Evolutionary conservation across 495 filamentous ascomycete species (phyloP), one percentile per base, ranked within the genome.

Genomic region (Penicillium subrubescens): DNA sequence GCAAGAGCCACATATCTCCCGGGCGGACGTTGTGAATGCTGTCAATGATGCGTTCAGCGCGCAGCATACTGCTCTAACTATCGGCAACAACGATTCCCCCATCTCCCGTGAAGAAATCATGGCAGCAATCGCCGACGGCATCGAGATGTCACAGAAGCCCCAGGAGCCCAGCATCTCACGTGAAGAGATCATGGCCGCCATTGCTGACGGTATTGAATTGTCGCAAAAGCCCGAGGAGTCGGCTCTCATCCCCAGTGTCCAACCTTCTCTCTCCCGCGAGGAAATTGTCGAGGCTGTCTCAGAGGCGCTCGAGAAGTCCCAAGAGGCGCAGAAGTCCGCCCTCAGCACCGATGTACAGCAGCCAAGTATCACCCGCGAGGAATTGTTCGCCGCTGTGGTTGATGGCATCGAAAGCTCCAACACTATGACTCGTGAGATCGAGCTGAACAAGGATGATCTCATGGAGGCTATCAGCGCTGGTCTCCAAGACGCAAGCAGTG

Each of bases 391-490:
- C 60, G 86, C 86, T 31, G 83, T 90, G 27, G 79, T 81, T 15
- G 86, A 89, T 70, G 85, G 82, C 10, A 75, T 90, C 39, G 79
- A 81, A 31, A 81, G 63, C 60, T 80, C 79, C 60, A 82, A 80
- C 52, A 77, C 79, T 0, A 75, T 79, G 34, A 78, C 81, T 11
- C 78, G 81, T 33, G 86, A 89, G 60, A 82, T 90, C 41, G 85
- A 89, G 59, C 78, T 90, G 44, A 86, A 81, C 71, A 83, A 83
- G 29, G 86, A 90, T 31, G 86, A 88, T 66, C 74, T 91, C 1
- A 89, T 86, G 71, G 86, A 88, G 60, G 89, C 89, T 21, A 88
- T 91, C 21, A 83, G 85, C 46, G 82, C 82, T 8, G 86, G 82
- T 41, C 77, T 91, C 3, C 72, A 77, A 3, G 83, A 89, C 70